A percentile compares a stretch with the other conserved stretches of the same genome.
phyloP scores from a whole-genome alignment of 768 basidiomycete species.

The Auricularia sp. region DNA sequence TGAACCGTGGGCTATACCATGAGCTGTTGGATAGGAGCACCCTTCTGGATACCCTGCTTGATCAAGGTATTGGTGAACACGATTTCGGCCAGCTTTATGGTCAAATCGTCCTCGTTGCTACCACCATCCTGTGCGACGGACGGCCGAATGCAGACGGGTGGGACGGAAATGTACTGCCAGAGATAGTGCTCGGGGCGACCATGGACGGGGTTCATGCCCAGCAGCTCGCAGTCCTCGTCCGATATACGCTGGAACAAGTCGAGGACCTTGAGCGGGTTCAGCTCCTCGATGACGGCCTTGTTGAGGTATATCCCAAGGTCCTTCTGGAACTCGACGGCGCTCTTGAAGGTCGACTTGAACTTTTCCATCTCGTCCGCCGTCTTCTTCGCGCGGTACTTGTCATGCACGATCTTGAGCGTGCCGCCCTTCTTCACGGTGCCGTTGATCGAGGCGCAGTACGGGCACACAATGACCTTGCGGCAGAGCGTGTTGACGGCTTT shows the following conservation, averaged over 20 bases:
- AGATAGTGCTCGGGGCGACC: slow-evolving; percentile 95
- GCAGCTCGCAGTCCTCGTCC: slow-evolving; percentile 90
- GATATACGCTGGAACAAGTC: slow-evolving; percentile 89
- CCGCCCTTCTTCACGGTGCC: slow-evolving; percentile 95
- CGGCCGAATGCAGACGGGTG: slow-evolving; percentile 93
- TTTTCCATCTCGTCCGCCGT: slow-evolving; percentile 79
- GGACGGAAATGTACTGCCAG: slow-evolving; percentile 98
- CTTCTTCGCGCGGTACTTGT: slow-evolving; percentile 94
- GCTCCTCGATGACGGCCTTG: slow-evolving; percentile 83
- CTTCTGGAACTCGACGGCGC: slow-evolving; percentile 78
- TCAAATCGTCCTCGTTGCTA: slow-evolving; percentile 96
- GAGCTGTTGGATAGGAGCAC: slow-evolving; percentile 77
- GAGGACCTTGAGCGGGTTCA: slow-evolving; percentile 88
- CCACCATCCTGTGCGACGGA: slow-evolving; percentile 97
- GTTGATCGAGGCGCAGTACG: slow-evolving; percentile 87
- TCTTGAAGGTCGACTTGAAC: slow-evolving; percentile 72
- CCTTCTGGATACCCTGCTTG: slow-evolving; percentile 79
- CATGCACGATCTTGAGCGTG: slow-evolving; percentile 91
- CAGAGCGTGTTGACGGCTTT: slow-evolving; percentile 81
- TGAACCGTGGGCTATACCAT: slow-evolving; percentile 45
- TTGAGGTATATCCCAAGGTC: slow-evolving; percentile 76
- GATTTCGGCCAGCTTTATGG: slow-evolving; percentile 94
- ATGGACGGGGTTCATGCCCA: slow-evolving; percentile 78
- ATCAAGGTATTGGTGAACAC: slow-evolving; percentile 90
- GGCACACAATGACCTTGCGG: slow-evolving; percentile 85